Base-by-base conservation (phyloP, 192 early-diverging fungal species). In the Mortierella hygrophila region DNA sequence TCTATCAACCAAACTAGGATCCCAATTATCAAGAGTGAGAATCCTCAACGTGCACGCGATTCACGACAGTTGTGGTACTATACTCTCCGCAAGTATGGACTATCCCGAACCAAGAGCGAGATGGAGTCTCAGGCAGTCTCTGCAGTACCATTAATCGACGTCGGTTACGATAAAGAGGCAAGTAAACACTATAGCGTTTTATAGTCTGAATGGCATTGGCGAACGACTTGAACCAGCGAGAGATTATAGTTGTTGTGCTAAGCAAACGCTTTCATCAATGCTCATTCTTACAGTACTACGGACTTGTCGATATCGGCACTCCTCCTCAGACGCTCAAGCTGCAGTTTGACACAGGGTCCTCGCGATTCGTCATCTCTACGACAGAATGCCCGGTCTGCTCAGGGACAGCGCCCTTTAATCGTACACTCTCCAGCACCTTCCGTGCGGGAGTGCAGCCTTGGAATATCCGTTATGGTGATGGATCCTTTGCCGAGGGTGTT, bases 321-420 rank as follows among this genome's bases (percentile, higher is more conserved):
- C 93, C 93, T 69, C 88, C 91, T 41, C 92, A 93, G 73, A 87
- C 81, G 26, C 89, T 94, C 80, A 93, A 93, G 75, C 77, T 94
- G 42, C 87, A 92, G 70, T 88, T 94, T 16, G 93, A 94, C 74
- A 94, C 93, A 20, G 93, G 93, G 40, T 93, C 92, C 21, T 88
- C 90, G 32, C 93, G 93, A 18, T 44, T 74, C 26, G 40, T 74
- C 72, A n/a, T 74, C n/a, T 74, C 72, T 21, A 74, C 40, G 20
- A 49, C 72, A 9, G 47, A 74, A 26, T 74, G 72, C 46, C 10
- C 72, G 7, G 41, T 6, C 44, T 80, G 76, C 52, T 38, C 72
- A 21, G 65, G 82, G 18, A 74, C 80, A 10, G 76, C 89, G 26
- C 72, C 76, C 4, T 89, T 78, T 46, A 75, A 88, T 52, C 40